phyloP scores from a whole-genome alignment of 2,329 filamentous ascomycete species.

The Cladophialophora bantiana region DNA sequence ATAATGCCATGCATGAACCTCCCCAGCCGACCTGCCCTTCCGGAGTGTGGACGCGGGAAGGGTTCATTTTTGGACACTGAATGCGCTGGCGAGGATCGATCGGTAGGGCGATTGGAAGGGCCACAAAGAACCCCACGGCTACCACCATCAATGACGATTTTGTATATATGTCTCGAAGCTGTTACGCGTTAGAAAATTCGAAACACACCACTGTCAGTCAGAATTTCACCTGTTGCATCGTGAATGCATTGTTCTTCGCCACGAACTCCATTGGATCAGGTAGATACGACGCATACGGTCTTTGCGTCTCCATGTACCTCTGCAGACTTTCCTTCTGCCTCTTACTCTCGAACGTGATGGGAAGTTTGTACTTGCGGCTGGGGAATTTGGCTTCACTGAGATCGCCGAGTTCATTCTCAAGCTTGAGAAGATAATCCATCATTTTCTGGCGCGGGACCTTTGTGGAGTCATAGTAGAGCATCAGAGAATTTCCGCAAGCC shows the following conservation, averaged over 20 bases:
- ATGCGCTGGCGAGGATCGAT: slow-evolving; percentile 63
- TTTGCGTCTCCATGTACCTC: slow-evolving; percentile 68
- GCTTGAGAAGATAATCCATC: slow-evolving; percentile 46
- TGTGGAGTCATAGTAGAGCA: slow-evolving; percentile 56
- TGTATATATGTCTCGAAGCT: slow-evolving; percentile 60
- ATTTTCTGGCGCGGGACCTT: slow-evolving; percentile 49
- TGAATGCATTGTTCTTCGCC: slow-evolving; percentile 62
- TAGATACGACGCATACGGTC: slow-evolving; percentile 67
- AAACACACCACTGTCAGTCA: background rate
- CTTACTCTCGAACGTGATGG: slow-evolving; percentile 52
- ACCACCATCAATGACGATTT: slow-evolving; percentile 60
- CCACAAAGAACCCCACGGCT: slow-evolving; percentile 63
- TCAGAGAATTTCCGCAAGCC: slow-evolving; percentile 56
- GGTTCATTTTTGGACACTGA: slow-evolving; percentile 64
- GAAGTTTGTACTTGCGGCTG: slow-evolving; percentile 54
- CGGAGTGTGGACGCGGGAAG: slow-evolving; percentile 63
- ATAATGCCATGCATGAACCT: slow-evolving; percentile 62
- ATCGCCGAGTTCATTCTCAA: slow-evolving; percentile 52
- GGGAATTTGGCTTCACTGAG: slow-evolving; percentile 51
- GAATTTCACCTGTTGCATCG: slow-evolving; percentile 46
- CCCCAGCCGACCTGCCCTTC: slow-evolving; percentile 64
- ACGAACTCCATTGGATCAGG: slow-evolving; percentile 68
- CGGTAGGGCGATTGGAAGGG: slow-evolving; percentile 60
- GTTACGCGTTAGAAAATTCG: slow-evolving; percentile 13
- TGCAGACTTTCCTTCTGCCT: slow-evolving; percentile 58